A percentile compares a stretch with the other conserved stretches of the same genome.
Conservation (phyloP, 2,329 filamentous ascomycete species). For the Alternaria angustiovoidea region DNA sequence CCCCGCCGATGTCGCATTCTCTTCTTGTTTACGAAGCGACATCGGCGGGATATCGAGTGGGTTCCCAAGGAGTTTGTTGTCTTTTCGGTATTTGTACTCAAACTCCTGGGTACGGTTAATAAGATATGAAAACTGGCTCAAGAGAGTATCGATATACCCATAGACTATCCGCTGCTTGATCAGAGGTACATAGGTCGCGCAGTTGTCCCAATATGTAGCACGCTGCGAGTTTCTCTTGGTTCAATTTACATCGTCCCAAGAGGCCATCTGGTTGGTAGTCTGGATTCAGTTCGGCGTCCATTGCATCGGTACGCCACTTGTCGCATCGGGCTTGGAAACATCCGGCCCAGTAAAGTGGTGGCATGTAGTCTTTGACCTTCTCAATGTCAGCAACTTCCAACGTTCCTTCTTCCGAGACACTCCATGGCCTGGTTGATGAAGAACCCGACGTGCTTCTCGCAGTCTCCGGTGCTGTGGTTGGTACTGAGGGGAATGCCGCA, state of each 20-base stretch:
- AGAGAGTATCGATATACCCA: conserved; percentile 31
- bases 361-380: conserved; percentile 47
- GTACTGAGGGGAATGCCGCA: conserved; percentile 1
- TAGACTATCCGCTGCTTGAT: conserved; percentile 44
- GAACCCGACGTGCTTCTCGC: neutral
- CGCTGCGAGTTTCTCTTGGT: conserved; percentile 38
- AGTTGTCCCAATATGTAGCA: conserved; percentile 44
- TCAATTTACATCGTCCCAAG: conserved; percentile 32
- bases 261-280: conserved; percentile 17
- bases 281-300: conserved; percentile 29
- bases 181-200: conserved; percentile 38
- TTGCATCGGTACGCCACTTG: conserved; percentile 46
- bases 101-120: conserved; percentile 37
- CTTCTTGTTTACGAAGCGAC: conserved; percentile 33
- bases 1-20: conserved; percentile 22
- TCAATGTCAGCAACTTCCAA: conserved; percentile 31
- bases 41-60: conserved; percentile 23
- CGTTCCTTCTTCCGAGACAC: conserved; percentile 8
- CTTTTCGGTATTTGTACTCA: conserved; percentile 43
- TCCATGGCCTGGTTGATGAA: conserved; percentile 15
- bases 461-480: neutral
- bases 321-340: conserved; percentile 46
- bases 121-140: neutral
- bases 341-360: conserved; percentile 46
- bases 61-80: conserved; percentile 36